Percentiles rank a stretch among this genome's conserved stretches.
These are phyloP conservation scores for Aciculosporium take DNA, from an alignment of 2,329 filamentous ascomycete genomes.

Conservation along the genomic window DNA sequence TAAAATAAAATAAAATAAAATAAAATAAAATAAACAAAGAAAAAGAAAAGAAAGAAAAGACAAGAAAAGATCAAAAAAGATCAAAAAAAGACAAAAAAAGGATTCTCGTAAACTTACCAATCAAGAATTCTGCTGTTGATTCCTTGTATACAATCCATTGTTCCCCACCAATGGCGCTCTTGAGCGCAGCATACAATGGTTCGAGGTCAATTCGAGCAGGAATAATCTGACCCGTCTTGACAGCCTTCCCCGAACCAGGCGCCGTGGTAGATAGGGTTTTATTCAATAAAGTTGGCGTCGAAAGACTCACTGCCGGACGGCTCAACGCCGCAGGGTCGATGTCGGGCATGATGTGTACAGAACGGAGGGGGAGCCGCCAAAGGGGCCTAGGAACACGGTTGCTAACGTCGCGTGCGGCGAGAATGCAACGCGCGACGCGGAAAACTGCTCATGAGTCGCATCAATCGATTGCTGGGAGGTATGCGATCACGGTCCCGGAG, in stretches of 20 bases:
- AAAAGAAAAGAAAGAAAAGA: too few relatives aligned
- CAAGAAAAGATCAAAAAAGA: too few relatives aligned
- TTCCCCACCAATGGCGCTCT: slow-evolving; percentile 42
- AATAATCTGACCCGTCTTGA: slow-evolving; percentile 48
- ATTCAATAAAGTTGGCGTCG: slow-evolving; percentile 42
- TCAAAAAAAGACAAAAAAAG: too few relatives aligned
- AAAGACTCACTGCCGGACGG: slow-evolving; percentile 42
- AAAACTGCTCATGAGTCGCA: slow-evolving; percentile 29
- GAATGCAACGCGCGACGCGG: slow-evolving; percentile 30
- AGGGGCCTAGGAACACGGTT: too few relatives aligned
- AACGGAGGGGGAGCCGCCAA: slow-evolving; percentile 10
- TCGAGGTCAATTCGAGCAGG: slow-evolving; percentile 54
- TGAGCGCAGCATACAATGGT: slow-evolving; percentile 47
- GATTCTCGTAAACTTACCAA: slow-evolving; percentile 42
- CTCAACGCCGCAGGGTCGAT: slow-evolving; percentile 57
- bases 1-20: too few relatives aligned
- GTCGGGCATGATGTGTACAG: slow-evolving; percentile 42
- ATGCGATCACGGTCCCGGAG: slow-evolving; percentile 28
- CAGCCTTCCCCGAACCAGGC: slow-evolving; percentile 33
- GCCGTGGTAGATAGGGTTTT: slow-evolving; percentile 43
- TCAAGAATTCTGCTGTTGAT: slow-evolving; percentile 45
- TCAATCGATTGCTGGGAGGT: slow-evolving; percentile 19
- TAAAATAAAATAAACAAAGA: too few relatives aligned
- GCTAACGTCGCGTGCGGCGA: slow-evolving; percentile 31
- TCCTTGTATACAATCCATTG: slow-evolving; percentile 54